Evolutionary conservation across 495 filamentous ascomycete genomes (phyloP).

Genomic region (Podospora australis): DNA sequence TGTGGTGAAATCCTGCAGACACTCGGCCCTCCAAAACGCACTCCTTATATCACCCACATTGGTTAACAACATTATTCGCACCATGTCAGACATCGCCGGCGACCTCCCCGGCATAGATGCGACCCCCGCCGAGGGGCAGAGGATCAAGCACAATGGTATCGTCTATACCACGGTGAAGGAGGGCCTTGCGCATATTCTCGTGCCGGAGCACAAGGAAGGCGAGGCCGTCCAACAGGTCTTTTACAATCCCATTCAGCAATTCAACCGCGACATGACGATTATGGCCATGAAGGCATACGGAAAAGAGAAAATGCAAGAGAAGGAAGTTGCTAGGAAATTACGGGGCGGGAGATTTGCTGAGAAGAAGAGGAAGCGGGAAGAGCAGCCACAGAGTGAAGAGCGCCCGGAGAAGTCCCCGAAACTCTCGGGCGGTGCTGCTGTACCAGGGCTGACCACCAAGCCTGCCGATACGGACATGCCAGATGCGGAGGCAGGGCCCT

Average conservation of each 20-base stretch:
- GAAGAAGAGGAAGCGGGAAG: constrained; percentile 48
- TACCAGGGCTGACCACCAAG: constrained; percentile 4
- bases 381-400: constrained; percentile 26
- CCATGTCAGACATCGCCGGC: constrained; percentile 28
- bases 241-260: constrained; percentile 98
- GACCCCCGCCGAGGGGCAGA: constrained; percentile 26
- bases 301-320: constrained; percentile 54
- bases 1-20: constrained; percentile 6
- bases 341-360: constrained; percentile 32
- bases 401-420: constrained; percentile 23
- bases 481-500: constrained; percentile 16
- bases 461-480: constrained; percentile 12
- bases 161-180: constrained; percentile 40
- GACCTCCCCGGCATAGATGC: constrained; percentile 11
- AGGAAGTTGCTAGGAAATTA: constrained; percentile 30
- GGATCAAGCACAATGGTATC: constrained; percentile 31
- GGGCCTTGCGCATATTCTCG: constrained; percentile 40
- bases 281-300: constrained; percentile 82
- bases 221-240: constrained; percentile 71
- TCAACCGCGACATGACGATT: constrained; percentile 92
- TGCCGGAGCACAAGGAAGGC: constrained; percentile 30
- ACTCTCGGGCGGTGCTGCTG: constrained; percentile 8
- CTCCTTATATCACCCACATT: background rate
- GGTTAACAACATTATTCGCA: constrained; percentile 3
- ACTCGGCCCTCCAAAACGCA: background rate